Conservation (phyloP, 75 land plant genomes). For the Picea glauca region DNA sequence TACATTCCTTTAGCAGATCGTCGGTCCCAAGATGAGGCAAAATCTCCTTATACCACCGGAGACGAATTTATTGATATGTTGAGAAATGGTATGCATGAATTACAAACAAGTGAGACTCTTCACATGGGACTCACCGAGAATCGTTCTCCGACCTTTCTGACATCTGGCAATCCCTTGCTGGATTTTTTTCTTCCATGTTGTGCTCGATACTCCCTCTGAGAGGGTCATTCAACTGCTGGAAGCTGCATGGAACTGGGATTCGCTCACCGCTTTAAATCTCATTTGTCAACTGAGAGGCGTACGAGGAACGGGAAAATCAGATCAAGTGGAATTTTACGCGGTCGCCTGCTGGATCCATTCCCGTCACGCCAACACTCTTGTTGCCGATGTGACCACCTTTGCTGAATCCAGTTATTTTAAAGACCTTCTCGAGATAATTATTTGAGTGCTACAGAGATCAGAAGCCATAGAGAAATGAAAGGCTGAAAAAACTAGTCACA, state of each 20-base stretch:
- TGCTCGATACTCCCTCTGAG: conserved; percentile 42
- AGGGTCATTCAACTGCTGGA: conserved; percentile 17
- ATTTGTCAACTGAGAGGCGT: conserved; percentile 69
- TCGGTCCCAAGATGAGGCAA: neutral
- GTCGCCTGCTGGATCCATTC: conserved; percentile 65
- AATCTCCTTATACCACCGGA: neutral
- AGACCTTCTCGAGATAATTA: conserved; percentile 69
- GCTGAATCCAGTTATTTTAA: conserved; percentile 64
- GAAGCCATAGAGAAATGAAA: neutral
- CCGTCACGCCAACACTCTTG: conserved; percentile 55
- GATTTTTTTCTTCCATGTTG: conserved; percentile 80
- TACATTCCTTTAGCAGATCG: neutral
- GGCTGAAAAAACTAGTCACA: conserved; percentile 2
- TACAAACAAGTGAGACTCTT: neutral
- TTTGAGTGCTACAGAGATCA: conserved; percentile 30
- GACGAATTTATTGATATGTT: neutral
- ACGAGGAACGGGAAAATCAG: conserved; percentile 71
- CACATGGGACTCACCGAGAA: conserved; percentile 45
- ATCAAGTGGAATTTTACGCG: conserved; percentile 58
- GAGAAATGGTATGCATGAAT: neutral
- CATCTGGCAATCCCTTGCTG: conserved; percentile 58
- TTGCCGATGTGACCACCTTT: conserved; percentile 29
- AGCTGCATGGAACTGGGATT: conserved; percentile 49
- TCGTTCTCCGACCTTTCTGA: conserved; percentile 48
- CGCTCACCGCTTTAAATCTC: conserved; percentile 61